phyloP scores from a whole-genome alignment of 2,329 filamentous ascomycete genomes.

The Ophiostoma australiae region DNA sequence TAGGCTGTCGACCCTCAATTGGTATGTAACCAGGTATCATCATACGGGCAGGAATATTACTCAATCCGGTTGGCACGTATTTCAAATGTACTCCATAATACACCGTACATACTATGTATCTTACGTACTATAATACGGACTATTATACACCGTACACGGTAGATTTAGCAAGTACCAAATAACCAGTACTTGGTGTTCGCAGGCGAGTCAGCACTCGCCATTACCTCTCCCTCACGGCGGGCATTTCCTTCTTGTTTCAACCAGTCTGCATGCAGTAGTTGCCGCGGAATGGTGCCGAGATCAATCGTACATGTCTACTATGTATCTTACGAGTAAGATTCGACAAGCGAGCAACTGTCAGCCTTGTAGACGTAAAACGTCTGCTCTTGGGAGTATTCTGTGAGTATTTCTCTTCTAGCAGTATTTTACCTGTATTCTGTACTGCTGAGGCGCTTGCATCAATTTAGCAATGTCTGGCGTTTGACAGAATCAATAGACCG shows the following conservation, averaged over 20 bases:
- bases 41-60: background rate
- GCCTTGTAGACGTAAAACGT: background rate
- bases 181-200: background rate
- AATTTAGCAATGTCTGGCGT: no score
- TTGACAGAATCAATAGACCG: background rate
- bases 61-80: background rate
- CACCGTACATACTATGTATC: no score
- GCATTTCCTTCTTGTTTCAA: background rate
- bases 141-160: no score
- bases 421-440: no score
- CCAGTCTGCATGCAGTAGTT: slow-evolving; percentile 1
- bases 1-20: no score
- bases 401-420: no score
- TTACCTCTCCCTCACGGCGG: background rate
- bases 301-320: slow-evolving; percentile 7
- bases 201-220: background rate
- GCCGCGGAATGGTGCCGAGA: background rate
- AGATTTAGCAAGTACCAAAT: no score
- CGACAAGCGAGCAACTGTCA: background rate
- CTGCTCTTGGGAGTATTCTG: background rate
- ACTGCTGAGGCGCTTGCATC: no score
- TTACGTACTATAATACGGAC: no score
- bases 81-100: no score
- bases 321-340: background rate
- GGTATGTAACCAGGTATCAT: no score